Evolutionary conservation across 2,329 filamentous ascomycete genomes (phyloP), one percentile per base, ranked within the genome.

Genomic region (Fusarium verticillioides): DNA sequence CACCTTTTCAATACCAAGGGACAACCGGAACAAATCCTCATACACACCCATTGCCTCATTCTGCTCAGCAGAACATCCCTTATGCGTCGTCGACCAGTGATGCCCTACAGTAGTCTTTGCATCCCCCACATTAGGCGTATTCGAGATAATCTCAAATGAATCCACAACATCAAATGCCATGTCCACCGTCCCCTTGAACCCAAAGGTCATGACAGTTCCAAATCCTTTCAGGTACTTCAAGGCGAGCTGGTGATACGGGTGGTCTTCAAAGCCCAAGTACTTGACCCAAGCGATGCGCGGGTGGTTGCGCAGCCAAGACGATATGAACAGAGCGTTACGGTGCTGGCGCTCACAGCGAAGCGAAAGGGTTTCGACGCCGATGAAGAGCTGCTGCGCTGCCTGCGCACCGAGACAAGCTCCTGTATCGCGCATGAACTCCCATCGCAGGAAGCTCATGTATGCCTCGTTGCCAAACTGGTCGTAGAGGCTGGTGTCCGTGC

Each of bases 101-200:
- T 93, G 91, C 66, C 93, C 92, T 28, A 91, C 91, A 60, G 93
- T 85, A 16, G 91, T 93, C 83, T 93, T 94, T 37, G 90, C 90
- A 76, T 93, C 92, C 62, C 92, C 92, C 39, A 93, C 91, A 8
- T 39, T 63, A 5, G 60, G 36, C 36, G 50, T 54, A 19, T 54
- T 54, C 34, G 52, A 54, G 10, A 54, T 40, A 5, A 49, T 37
- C 34, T 40, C 57, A 34, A 57, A 60, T 10, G 77, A 94, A 79
- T 94, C 92, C 26, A 94, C 92, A n/a, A 94, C 87, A 59, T 90
- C 89, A 30, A 89, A 90, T 56, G 82, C 83, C 61, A 85, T 87
- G 61, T 88, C 60, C 21, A 59, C 61, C 6, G 21, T 34, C 30
- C 54, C 60, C 16, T 59, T 37, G 23, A 36, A 42, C 10, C 92